phyloP scores from a whole-genome alignment of 192 early-diverging fungal species.

The Gamsiella multidivaricata region DNA sequence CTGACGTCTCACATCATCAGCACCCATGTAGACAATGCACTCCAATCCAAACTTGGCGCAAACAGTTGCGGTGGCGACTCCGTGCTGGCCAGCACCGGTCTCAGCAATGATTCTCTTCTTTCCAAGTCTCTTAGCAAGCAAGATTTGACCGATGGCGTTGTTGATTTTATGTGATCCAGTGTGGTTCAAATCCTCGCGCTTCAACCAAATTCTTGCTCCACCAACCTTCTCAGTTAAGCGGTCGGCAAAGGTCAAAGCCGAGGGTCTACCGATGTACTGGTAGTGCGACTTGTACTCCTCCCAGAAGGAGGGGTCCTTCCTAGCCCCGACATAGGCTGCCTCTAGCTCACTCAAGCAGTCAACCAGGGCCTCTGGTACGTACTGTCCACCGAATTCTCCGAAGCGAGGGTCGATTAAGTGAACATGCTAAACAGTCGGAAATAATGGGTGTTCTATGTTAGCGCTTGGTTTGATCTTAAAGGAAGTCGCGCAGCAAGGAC shows the following conservation, averaged over 20 bases:
- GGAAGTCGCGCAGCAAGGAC: neutral
- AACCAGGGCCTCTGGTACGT: constrained; percentile 97
- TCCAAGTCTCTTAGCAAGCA: constrained; percentile 94
- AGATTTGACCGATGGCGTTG: constrained; percentile 94
- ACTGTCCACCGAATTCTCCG: constrained; percentile 97
- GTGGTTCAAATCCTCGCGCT: constrained; percentile 98
- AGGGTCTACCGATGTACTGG: constrained; percentile 92
- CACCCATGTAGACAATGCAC: constrained; percentile 98
- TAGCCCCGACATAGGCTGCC: constrained; percentile 81
- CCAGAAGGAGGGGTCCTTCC: constrained; percentile 92
- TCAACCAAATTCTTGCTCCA: constrained; percentile 96
- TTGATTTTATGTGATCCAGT: constrained; percentile 99
- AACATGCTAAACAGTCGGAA: constrained; percentile 39
- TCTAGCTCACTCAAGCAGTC: constrained; percentile 94
- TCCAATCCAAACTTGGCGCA: constrained; percentile 98
- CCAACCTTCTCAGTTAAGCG: constrained; percentile 81
- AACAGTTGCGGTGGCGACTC: constrained; percentile 96
- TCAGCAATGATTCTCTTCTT: constrained; percentile 99
- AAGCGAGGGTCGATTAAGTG: constrained; percentile 82
- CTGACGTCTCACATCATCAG: constrained; percentile 93
- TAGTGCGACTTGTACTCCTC: constrained; percentile 91
- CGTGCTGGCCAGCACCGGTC: constrained; percentile 98
- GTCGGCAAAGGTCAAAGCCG: constrained; percentile 88
- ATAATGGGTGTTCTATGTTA: no score
- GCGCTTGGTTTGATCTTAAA: no score